phyloP scores from a whole-genome alignment of 805 yeast genomes.

The Yarrowia porcina region DNA sequence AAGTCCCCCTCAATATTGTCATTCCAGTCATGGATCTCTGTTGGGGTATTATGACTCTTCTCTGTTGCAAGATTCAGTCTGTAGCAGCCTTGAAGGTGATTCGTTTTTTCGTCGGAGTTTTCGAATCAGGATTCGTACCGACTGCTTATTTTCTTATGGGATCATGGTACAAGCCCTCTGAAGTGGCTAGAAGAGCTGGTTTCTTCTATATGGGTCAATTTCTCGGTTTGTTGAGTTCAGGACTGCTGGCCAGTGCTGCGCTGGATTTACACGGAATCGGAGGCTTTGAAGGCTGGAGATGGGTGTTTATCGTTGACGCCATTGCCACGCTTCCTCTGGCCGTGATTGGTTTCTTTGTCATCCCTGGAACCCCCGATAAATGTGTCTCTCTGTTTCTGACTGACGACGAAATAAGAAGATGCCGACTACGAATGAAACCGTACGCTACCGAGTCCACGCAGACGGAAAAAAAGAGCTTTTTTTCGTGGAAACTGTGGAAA shows the following conservation, averaged over 20 bases:
- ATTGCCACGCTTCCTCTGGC: conserved; percentile 58
- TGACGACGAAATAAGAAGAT: conserved; percentile 55
- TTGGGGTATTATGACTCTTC: conserved; percentile 67
- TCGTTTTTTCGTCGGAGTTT: conserved; percentile 64
- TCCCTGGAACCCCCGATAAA: conserved; percentile 66
- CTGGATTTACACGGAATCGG: conserved; percentile 47
- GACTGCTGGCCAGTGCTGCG: conserved; percentile 59
- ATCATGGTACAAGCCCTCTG: conserved; percentile 54
- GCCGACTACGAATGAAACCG: conserved; percentile 43
- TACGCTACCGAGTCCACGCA: conserved; percentile 16
- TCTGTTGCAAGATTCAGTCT: conserved; percentile 49
- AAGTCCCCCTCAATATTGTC: conserved; percentile 52
- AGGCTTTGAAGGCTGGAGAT: conserved; percentile 66
- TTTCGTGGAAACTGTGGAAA: conserved; percentile 50
- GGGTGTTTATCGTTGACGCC: conserved; percentile 69
- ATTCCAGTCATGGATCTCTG: conserved; percentile 56
- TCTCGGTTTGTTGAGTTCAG: conserved; percentile 59
- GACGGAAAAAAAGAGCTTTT: conserved; percentile 33
- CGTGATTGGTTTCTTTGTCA: conserved; percentile 49
- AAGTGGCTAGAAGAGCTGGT: conserved; percentile 60
- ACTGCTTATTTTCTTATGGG: conserved; percentile 45
- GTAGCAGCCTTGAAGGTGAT: conserved; percentile 55
- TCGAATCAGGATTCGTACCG: conserved; percentile 68
- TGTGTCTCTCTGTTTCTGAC: conserved; percentile 53
- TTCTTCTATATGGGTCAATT: conserved; percentile 60